Percentiles rank a stretch among this genome's conserved stretches.
Evolutionary conservation across 192 early-diverging fungal genomes (phyloP).

Genomic region (Phlyctochytrium bullatum): DNA sequence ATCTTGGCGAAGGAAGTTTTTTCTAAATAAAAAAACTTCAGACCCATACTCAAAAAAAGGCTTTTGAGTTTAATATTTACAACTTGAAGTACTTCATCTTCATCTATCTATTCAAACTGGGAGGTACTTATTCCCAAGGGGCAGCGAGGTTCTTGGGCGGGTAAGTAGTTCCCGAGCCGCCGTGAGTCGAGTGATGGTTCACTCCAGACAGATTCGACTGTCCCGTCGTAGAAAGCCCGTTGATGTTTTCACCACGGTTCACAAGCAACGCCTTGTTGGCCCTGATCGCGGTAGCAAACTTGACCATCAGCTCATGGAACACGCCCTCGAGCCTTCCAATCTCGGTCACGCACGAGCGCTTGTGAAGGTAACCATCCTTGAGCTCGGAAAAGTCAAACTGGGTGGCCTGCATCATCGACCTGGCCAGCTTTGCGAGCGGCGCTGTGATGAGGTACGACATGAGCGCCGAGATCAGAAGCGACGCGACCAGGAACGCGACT

Average conservation of each 20-base stretch:
- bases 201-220: too few relatives aligned
- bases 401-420: background rate
- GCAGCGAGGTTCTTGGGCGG: background rate
- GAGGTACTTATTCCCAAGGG: background rate
- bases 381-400: slow-evolving; percentile 2
- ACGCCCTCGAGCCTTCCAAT: slow-evolving; percentile 2
- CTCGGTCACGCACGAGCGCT: background rate
- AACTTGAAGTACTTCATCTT: too few relatives aligned
- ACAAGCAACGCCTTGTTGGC: background rate
- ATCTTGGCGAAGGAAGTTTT: too few relatives aligned
- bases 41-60: too few relatives aligned
- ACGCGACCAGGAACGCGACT: background rate
- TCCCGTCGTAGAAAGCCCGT: background rate
- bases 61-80: too few relatives aligned
- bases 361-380: background rate
- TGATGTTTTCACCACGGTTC: background rate
- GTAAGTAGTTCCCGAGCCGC: background rate
- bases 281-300: background rate
- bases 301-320: slow-evolving; percentile 7
- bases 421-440: background rate
- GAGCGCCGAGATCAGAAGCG: background rate
- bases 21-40: too few relatives aligned
- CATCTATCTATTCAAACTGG: too few relatives aligned
- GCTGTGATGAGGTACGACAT: background rate
- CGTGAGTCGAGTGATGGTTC: background rate